Evolutionary conservation across 139 green algal species (phyloP), one percentile per base, ranked within the genome.

Genomic region (Marvania coccoides): DNA sequence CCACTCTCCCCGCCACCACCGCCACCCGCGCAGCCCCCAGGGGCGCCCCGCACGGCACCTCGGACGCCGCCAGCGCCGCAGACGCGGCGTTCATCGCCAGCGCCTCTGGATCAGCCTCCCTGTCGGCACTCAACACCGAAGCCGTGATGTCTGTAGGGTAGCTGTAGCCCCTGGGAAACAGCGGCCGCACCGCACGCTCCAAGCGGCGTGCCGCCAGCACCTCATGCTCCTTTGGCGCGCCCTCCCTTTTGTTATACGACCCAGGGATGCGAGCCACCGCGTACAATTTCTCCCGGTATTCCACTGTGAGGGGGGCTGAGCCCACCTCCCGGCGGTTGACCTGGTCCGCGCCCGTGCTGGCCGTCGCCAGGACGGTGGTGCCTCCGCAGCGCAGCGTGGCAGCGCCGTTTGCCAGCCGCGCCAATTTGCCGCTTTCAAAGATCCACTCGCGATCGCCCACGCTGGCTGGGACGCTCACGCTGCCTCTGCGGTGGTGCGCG

Each of bases 81-180:
- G 83, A 91, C 7, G 84, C 85, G 8, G 81, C 86, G 63, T 90
- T 92, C 54, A 95, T 84, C 2, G 79, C 78, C n/a, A 90, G 33
- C 5, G 83, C 68, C n/a, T 83, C 83, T 2, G 83, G 75, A 37
- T 91, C 77, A 2, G 68, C 15, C 26, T 24, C n/a, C 23, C 61
- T 58, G 67, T 91, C 83, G 39, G 69, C 75, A 45, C 77, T 77
- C 28, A 87, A 63, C 53, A 90, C 70, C 40, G 42, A 73, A 28
- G 63, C 61, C 19, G 33, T 68, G 19, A 88, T 56, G 74, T 88
- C 78, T 7, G 24, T 79, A 37, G 85, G 78, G 45, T 75, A 77
- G 1, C 61, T 67, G 60, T 81, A 87, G 34, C 83, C 87, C 0
- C 72, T 69, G 0, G 82, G 68, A 34, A 96, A 87, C 14, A 96